Percentiles rank a stretch among this genome's conserved stretches.
Evolutionary conservation across 768 basidiomycete species (phyloP).

Genomic region (Epithele typhae): DNA sequence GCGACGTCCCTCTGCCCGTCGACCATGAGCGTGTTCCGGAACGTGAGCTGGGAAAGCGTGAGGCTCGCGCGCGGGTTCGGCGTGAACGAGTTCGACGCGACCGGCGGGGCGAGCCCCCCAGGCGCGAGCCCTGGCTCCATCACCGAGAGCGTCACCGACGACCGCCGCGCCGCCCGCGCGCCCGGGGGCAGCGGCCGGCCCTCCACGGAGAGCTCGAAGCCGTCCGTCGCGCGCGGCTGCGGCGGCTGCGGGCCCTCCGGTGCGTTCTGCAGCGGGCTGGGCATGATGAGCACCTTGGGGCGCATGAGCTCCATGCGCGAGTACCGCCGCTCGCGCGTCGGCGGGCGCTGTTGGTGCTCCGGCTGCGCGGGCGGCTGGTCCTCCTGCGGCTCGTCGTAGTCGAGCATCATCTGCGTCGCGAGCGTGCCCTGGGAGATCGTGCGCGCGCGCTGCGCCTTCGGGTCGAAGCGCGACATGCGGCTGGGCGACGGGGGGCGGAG

Average conservation of each 20-base stretch:
- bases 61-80: constrained; percentile 75
- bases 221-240: constrained; percentile 39
- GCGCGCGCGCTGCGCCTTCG: constrained; percentile 34
- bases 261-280: constrained; percentile 70
- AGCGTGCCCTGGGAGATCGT: constrained; percentile 48
- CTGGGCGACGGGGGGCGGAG: constrained; percentile 34
- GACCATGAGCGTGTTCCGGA: constrained; percentile 73
- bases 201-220: constrained; percentile 62
- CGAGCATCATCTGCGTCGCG: constrained; percentile 57
- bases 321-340: constrained; percentile 49
- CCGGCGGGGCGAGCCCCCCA: neutral
- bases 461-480: constrained; percentile 40
- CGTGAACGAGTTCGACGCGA: constrained; percentile 61
- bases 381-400: constrained; percentile 29
- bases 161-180: constrained; percentile 52
- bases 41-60: constrained; percentile 77
- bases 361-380: constrained; percentile 32
- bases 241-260: constrained; percentile 25
- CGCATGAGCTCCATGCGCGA: constrained; percentile 78
- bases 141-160: constrained; percentile 36
- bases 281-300: constrained; percentile 94
- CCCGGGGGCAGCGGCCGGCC: constrained; percentile 77
- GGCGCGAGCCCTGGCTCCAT: constrained; percentile 24
- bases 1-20: constrained; percentile 63
- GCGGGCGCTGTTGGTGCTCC: constrained; percentile 13